Evolutionary conservation across 2,329 filamentous ascomycete genomes (phyloP), one percentile per base, ranked within the genome.

Genomic region (Aspergillus novoparasiticus): DNA sequence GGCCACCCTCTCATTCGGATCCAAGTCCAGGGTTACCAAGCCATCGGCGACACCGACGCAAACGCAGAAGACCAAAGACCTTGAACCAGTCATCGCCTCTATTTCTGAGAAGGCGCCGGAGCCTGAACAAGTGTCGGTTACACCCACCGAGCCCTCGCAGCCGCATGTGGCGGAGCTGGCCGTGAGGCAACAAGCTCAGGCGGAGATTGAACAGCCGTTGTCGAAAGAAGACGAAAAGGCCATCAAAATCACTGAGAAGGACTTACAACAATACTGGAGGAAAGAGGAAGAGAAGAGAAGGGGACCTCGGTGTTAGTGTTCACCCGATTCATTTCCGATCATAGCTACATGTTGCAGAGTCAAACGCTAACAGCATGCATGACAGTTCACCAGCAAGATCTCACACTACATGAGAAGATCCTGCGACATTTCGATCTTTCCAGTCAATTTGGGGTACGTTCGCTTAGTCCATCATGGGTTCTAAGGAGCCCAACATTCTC

Each of bases 341-440:
- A 10, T 19, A 12, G 48, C 19, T n/a, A 19, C 28, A 10, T 3
- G 12, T 21, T 51, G 26, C 19, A 32, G 48, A 9, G 16, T 12
- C 48, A 51, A 26, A 45, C 6, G 46, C 45, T 62, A 32, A 62
- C 58, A 21, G n/a, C 26, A 8, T 28, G 4, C 54, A 28, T 32
- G 57, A 62, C 41, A 82, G 88, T 96, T 41, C 95, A 98, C 73
- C 93, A 96, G 79, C 79, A 89, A 71, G 89, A 84, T 2, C 75
- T 98, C 69, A 85, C 83, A 12, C 69, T 91, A 53, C 84, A 90
- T 61, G 94, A 98, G 83, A 97, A 94, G 82, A 88, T 98, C 30
- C 79, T 98, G 72, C 84, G 94, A 66, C 92, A 97, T 76, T 99
- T 95, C 79, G 95, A 99, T 76, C 90, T 96, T 68, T 95, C 90